A percentile compares a stretch with the other conserved stretches of the same genome.
phyloP scores from a whole-genome alignment of 208 protist genomes.

The Crithidia thermophila region DNA sequence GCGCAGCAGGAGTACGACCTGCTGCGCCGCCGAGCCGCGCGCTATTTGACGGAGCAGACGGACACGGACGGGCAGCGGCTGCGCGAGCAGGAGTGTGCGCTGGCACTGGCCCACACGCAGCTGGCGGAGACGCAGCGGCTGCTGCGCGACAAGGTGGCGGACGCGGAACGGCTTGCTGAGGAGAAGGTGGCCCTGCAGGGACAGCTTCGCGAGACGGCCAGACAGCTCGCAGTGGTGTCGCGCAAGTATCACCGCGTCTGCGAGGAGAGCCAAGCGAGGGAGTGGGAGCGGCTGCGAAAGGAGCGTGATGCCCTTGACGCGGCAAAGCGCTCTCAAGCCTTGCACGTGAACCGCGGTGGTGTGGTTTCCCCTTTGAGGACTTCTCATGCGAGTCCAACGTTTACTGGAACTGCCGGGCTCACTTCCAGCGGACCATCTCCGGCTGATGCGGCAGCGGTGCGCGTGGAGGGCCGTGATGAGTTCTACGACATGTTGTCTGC shows the following conservation, averaged over 20 bases:
- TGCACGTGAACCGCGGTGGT: not conserved
- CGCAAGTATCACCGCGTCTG: conserved; percentile 43
- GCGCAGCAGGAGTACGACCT: conserved; percentile 78
- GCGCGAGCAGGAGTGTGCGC: conserved; percentile 45
- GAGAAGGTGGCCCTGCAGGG: conserved; percentile 38
- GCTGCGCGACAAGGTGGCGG: conserved; percentile 34
- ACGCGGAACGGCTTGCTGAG: conserved; percentile 22
- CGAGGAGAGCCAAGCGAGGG: conserved; percentile 43
- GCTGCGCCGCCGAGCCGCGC: conserved; percentile 46
- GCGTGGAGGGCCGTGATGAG: conserved; percentile 14
- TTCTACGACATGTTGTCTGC: conserved; percentile 40
- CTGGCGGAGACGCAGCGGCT: conserved; percentile 43
- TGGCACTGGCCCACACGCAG: conserved; percentile 34
- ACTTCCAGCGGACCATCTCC: too few species aligned
- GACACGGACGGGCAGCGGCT: conserved; percentile 35
- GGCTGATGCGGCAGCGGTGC: too few species aligned
- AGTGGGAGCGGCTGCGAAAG: conserved; percentile 37
- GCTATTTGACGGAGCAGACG: conserved; percentile 37
- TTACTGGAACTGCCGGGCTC: too few species aligned
- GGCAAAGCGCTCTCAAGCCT: conserved; percentile 3
- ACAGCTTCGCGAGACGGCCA: conserved; percentile 39
- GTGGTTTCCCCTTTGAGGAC: too few species aligned
- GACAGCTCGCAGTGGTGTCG: conserved; percentile 38
- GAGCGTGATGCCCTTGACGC: conserved; percentile 23
- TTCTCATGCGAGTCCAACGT: too few species aligned